Percentiles rank a stretch among this genome's conserved stretches.
These are phyloP conservation scores for Fusarium pseudoanthophilum DNA, from an alignment of 2,329 filamentous ascomycete species.

Conservation along the genomic window DNA sequence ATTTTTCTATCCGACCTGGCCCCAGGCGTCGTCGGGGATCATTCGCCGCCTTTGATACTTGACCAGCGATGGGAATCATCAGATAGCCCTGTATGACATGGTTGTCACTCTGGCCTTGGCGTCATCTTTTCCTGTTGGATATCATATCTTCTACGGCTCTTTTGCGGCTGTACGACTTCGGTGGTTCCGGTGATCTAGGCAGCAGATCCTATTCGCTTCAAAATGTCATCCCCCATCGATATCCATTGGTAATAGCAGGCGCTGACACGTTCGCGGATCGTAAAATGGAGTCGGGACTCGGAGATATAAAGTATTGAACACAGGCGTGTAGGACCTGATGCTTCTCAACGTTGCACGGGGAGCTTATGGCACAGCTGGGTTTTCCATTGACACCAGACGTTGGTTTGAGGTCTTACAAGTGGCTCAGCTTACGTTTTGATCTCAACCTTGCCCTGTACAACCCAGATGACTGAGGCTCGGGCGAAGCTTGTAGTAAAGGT, in stretches of 20 bases:
- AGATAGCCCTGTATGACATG: constrained; percentile 14
- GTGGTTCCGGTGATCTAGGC: background rate
- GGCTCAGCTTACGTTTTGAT: background rate
- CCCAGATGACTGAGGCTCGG: background rate
- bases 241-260: background rate
- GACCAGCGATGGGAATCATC: constrained; percentile 7
- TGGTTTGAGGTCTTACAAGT: background rate
- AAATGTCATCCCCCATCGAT: background rate
- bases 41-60: background rate
- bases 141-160: background rate
- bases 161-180: background rate
- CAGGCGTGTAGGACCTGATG: background rate
- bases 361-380: background rate
- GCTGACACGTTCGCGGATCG: constrained; percentile 1
- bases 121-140: background rate
- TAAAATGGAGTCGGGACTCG: background rate
- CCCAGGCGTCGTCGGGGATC: background rate
- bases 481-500: background rate
- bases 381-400: background rate
- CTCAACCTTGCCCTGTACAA: background rate
- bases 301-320: background rate
- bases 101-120: constrained; percentile 3
- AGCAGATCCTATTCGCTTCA: constrained; percentile 1
- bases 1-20: background rate
- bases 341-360: background rate